A percentile compares a stretch with the other conserved stretches of the same genome.
Conservation (phyloP, 495 filamentous ascomycete species). For the Tuber umbilicatum region DNA sequence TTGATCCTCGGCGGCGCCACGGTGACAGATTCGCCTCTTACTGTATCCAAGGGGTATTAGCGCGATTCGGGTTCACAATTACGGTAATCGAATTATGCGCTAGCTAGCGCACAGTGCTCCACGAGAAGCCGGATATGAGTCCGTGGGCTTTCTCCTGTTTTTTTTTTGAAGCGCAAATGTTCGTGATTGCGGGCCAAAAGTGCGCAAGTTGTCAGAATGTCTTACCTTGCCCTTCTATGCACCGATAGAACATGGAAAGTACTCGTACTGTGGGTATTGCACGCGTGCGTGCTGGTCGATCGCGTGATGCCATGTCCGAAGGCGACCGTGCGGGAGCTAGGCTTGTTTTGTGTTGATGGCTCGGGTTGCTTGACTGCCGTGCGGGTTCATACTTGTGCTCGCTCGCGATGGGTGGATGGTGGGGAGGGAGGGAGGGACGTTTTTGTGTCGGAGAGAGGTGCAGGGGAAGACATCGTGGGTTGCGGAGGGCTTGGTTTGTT, state of each 20-base stretch:
- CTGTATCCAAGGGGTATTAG: too few species aligned
- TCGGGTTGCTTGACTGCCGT: not conserved
- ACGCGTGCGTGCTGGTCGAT: not conserved
- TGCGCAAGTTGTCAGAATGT: not conserved
- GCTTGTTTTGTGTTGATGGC: not conserved
- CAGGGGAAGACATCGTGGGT: not conserved
- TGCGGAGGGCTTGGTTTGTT: not conserved
- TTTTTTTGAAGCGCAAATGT: too few species aligned
- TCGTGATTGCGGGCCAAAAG: too few species aligned
- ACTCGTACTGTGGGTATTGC: not conserved
- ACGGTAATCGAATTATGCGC: too few species aligned
- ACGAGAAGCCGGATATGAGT: not conserved
- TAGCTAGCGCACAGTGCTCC: too few species aligned
- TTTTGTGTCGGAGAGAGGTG: not conserved
- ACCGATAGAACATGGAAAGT: not conserved
- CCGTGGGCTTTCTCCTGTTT: not conserved
- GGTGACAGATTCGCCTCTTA: too few species aligned
- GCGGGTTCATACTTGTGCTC: not conserved
- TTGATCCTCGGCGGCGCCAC: too few species aligned
- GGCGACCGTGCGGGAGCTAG: not conserved
- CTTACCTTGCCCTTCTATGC: not conserved
- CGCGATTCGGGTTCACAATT: too few species aligned
- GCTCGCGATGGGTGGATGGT: not conserved
- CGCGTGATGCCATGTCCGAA: too few species aligned
- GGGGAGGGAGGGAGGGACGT: not conserved